These are phyloP conservation scores for Phallus indusiatus DNA, from an alignment of 768 basidiomycete genomes.

Conservation along the genomic window DNA sequence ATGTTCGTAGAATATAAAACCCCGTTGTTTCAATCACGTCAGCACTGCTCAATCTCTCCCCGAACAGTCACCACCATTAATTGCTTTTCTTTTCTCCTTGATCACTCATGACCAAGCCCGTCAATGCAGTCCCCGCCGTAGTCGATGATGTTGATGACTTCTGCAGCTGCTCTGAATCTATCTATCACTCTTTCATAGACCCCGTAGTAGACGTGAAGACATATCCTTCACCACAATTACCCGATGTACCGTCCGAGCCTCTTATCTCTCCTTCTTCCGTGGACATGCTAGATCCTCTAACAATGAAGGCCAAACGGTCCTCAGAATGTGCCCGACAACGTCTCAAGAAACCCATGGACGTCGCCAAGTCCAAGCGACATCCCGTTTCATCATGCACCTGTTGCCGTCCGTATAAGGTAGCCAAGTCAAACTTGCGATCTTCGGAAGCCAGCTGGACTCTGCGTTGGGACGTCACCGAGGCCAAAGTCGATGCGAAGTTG, in stretches of 20 bases:
- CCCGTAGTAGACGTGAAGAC: not conserved
- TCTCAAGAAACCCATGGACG: constrained; percentile 6
- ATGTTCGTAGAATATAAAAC: too few species aligned
- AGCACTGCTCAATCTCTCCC: constrained; percentile 3
- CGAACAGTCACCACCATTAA: constrained; percentile 5
- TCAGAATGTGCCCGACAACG: constrained; percentile 5
- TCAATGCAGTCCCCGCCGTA: not conserved
- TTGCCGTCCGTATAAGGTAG: not conserved
- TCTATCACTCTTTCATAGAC: constrained; percentile 8
- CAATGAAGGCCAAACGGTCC: constrained; percentile 5
- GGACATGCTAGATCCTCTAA: not conserved
- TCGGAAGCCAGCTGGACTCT: not conserved
- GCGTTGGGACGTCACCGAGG: not conserved
- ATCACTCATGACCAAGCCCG: not conserved
- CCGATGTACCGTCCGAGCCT: not conserved
- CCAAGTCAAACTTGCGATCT: not conserved
- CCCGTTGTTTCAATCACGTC: too few species aligned
- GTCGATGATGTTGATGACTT: constrained; percentile 3
- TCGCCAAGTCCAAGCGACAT: constrained; percentile 1
- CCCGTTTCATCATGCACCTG: not conserved
- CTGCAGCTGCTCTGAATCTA: constrained; percentile 7
- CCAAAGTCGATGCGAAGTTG: not conserved
- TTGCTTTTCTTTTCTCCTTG: not conserved
- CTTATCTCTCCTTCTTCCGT: not conserved
- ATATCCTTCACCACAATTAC: not conserved